Percentiles rank a stretch among this genome's conserved stretches.
phyloP scores from a whole-genome alignment of 2,329 filamentous ascomycete genomes.

The Paraphaeosphaeria minitans region DNA sequence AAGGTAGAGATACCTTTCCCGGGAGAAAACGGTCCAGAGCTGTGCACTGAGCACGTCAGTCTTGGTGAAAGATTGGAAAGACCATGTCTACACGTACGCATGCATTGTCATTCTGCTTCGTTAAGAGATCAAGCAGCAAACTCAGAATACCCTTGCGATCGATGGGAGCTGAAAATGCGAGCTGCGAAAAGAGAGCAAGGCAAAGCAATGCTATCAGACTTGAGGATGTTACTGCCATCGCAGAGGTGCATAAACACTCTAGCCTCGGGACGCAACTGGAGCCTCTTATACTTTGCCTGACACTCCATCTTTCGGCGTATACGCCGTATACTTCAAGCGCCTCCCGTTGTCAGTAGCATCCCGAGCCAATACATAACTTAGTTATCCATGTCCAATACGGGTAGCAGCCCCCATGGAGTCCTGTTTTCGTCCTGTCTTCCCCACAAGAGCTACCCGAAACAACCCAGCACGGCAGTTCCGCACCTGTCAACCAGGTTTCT shows the following conservation, averaged over 20 bases:
- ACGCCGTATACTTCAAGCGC: not conserved
- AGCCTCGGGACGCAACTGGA: too few relatives aligned
- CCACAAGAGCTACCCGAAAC: not conserved
- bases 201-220: not conserved
- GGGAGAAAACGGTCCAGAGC: conserved; percentile 26
- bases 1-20: conserved; percentile 20
- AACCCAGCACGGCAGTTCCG: not conserved
- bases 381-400: not conserved
- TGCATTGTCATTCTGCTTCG: conserved; percentile 17
- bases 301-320: not conserved
- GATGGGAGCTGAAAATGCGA: conserved; percentile 7
- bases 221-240: not conserved
- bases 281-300: not conserved
- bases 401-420: not conserved
- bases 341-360: not conserved
- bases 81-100: conserved; percentile 20
- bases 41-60: conserved; percentile 19
- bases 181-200: not conserved
- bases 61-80: not conserved
- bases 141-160: conserved; percentile 19
- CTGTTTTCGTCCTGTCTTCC: not conserved
- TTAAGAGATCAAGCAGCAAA: conserved; percentile 19
- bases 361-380: not conserved
- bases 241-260: not conserved
- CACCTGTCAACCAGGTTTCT: conserved; percentile 1